These are phyloP conservation scores for Beta vulgaris DNA, from an alignment of 148 eudicot species.

Conservation along the genomic window DNA sequence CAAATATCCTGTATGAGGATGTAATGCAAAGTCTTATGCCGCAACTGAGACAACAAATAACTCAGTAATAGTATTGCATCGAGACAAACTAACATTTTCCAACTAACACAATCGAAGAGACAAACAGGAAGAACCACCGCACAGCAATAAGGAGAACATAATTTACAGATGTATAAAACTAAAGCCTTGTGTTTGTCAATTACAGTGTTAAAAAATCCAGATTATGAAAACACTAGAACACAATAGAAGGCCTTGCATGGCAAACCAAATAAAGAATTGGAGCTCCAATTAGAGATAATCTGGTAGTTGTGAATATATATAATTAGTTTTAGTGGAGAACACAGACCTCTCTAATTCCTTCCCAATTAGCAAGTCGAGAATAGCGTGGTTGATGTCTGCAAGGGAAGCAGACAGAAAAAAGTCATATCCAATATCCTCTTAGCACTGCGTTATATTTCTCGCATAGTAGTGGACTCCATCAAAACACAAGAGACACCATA, in stretches of 20 bases:
- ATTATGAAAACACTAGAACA: background rate
- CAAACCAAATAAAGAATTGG: too few species aligned
- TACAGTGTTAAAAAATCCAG: too few species aligned
- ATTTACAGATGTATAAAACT: background rate
- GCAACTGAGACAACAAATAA: too few species aligned
- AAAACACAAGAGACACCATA: conserved; percentile 1
- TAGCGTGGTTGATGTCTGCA: conserved; percentile 77
- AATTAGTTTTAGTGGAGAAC: too few species aligned
- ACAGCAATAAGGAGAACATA: background rate
- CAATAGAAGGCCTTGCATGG: background rate
- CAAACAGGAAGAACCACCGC: background rate
- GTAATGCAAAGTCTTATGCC: too few species aligned
- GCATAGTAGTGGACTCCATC: background rate
- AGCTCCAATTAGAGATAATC: too few species aligned
- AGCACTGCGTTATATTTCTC: background rate
- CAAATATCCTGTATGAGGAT: too few species aligned
- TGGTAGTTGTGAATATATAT: too few species aligned
- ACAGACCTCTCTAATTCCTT: conserved; percentile 76
- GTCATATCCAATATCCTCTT: conserved; percentile 4
- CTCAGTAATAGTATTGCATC: too few species aligned
- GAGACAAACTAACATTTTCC: background rate
- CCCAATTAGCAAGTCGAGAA: conserved; percentile 94
- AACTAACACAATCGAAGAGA: background rate
- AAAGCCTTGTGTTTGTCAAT: too few species aligned
- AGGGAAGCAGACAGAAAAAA: conserved; percentile 19